Conservation (phyloP, 2,329 filamentous ascomycete species). For the Epichloe sylvatica region DNA sequence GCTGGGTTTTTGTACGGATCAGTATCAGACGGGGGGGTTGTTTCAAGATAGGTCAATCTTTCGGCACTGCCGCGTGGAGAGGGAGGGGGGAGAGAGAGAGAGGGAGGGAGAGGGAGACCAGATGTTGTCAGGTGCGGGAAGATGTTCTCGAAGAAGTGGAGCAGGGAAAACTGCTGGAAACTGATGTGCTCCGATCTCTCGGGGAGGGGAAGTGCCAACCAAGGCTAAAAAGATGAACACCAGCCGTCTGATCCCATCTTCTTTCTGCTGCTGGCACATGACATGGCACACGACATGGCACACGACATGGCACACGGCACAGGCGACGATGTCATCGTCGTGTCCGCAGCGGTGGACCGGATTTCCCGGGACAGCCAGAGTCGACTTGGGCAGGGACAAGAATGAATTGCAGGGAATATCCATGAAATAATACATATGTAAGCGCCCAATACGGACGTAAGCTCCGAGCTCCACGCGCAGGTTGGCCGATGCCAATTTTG, state of each 20-base stretch:
- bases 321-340: not conserved
- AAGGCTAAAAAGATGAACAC: too few relatives aligned
- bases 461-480: not conserved
- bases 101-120: not conserved
- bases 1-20: slow-evolving; percentile 1
- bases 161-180: slow-evolving; percentile 1
- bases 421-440: too few relatives aligned
- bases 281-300: not conserved
- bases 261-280: not conserved
- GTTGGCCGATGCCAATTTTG: too few relatives aligned
- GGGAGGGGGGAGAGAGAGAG: not conserved
- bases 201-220: too few relatives aligned
- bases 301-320: not conserved
- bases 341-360: not conserved
- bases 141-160: slow-evolving; percentile 21
- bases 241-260: not conserved
- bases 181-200: not conserved
- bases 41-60: not conserved
- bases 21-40: not conserved
- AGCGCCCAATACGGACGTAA: not conserved
- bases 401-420: not conserved
- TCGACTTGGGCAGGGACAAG: not conserved
- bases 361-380: too few relatives aligned
- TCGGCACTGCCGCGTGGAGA: slow-evolving; percentile 4
- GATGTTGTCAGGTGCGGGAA: slow-evolving; percentile 11